These are phyloP conservation scores for Pseudevernia furfuracea DNA, from an alignment of 495 filamentous ascomycete genomes.

Conservation along the genomic window DNA sequence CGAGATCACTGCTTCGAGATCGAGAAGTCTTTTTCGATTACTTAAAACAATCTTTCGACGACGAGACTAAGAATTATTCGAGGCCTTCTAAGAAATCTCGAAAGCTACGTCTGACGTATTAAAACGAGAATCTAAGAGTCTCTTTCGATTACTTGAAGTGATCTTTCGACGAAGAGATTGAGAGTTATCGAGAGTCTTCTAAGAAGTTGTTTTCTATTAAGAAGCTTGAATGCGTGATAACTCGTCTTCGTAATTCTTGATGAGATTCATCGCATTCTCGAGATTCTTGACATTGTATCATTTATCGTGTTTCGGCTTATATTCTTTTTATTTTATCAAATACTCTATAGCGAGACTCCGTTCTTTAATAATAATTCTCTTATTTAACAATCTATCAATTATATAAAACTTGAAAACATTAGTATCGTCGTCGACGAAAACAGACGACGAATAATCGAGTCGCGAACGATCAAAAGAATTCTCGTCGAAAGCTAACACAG, in stretches of 20 bases:
- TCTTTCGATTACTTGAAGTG: too few relatives aligned
- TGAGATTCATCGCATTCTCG: not conserved
- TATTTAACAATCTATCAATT: not conserved
- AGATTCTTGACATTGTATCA: constrained; percentile 7
- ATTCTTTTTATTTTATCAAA: not conserved
- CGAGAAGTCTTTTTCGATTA: too few relatives aligned
- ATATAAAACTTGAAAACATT: not conserved
- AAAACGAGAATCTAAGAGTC: too few relatives aligned
- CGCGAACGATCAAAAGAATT: not conserved
- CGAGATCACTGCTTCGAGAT: too few relatives aligned
- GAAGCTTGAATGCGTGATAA: too few relatives aligned
- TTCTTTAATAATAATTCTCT: not conserved
- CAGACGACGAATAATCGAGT: not conserved
- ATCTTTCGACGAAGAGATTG: too few relatives aligned
- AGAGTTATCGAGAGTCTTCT: too few relatives aligned
- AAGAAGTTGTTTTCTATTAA: too few relatives aligned
- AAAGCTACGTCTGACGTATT: too few relatives aligned
- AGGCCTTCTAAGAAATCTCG: too few relatives aligned
- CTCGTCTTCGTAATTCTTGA: not conserved
- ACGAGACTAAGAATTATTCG: too few relatives aligned
- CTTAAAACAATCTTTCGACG: too few relatives aligned
- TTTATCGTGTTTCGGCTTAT: not conserved
- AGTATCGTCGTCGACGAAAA: not conserved
- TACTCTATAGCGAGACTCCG: not conserved
- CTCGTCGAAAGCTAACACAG: not conserved